Conservation (phyloP, 331 rosid genomes). For the Pyracantha coccinea region DNA sequence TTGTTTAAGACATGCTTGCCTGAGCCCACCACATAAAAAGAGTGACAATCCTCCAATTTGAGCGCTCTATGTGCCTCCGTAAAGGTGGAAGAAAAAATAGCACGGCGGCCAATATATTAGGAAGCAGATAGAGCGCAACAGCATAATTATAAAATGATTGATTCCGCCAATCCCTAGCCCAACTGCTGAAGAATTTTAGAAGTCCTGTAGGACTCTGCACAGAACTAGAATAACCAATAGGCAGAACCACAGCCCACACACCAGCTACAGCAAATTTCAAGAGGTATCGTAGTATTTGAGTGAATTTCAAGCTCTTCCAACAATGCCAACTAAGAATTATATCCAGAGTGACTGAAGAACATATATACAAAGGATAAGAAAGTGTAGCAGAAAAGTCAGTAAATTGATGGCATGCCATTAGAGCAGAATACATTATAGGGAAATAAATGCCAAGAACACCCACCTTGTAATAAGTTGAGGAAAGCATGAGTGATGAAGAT, state of each 20-base stretch:
- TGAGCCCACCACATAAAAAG: constrained; percentile 98
- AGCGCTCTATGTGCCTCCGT: constrained; percentile 72
- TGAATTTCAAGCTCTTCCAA: constrained; percentile 78
- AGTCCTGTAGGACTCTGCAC: constrained; percentile 74
- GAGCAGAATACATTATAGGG: background rate
- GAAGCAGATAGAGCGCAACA: constrained; percentile 60
- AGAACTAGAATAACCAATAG: constrained; percentile 69
- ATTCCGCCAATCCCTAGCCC: constrained; percentile 76
- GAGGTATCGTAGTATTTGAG: constrained; percentile 79
- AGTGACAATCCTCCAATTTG: constrained; percentile 57
- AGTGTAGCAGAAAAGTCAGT: background rate
- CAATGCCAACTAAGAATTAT: constrained; percentile 76
- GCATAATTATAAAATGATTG: constrained; percentile 66
- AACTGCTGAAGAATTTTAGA: constrained; percentile 62
- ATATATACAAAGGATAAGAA: constrained; percentile 16
- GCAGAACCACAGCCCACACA: constrained; percentile 81
- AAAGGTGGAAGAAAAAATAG: constrained; percentile 87
- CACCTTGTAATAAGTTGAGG: constrained; percentile 92
- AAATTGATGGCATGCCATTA: background rate
- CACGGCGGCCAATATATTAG: constrained; percentile 66
- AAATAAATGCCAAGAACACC: background rate
- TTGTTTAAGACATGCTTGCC: constrained; percentile 38
- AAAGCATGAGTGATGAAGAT: constrained; percentile 79
- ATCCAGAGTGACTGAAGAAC: constrained; percentile 68
- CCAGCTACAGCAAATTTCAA: constrained; percentile 79